Evolutionary conservation across 1,284 basidiomycete genomes (phyloP).

Genomic region (Austroboletus novae-zelandiae): DNA sequence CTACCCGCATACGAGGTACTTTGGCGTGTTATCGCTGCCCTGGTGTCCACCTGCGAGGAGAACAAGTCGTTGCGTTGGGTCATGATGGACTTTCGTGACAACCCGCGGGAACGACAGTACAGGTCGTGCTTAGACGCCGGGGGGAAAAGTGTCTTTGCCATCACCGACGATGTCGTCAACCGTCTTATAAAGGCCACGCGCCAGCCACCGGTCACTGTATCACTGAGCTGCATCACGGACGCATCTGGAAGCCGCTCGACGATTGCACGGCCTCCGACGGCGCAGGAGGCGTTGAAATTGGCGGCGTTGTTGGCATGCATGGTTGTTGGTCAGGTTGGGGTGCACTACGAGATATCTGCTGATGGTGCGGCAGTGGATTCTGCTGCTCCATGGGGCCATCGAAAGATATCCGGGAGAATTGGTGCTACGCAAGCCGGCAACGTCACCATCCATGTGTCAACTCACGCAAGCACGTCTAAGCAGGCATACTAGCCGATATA

Average conservation of each 20-base stretch:
- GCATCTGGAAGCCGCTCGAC: neutral
- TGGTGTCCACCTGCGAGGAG: constrained; percentile 32
- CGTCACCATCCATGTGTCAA: neutral
- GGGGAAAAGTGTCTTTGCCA: constrained; percentile 36
- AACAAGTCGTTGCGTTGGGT: constrained; percentile 27
- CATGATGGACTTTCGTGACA: constrained; percentile 39
- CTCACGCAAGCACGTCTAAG: constrained; percentile 8
- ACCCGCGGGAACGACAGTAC: constrained; percentile 39
- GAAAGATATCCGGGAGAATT: constrained; percentile 15
- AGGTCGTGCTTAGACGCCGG: constrained; percentile 5
- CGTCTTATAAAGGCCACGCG: constrained; percentile 47
- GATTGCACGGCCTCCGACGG: constrained; percentile 38
- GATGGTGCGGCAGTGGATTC: neutral
- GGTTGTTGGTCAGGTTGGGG: constrained; percentile 36
- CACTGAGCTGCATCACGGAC: constrained; percentile 13
- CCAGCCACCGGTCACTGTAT: constrained; percentile 33
- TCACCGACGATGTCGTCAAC: constrained; percentile 45
- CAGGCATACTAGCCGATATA: constrained; percentile 9
- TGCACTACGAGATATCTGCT: constrained; percentile 30
- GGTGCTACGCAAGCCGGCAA: neutral
- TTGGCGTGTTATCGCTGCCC: constrained; percentile 56
- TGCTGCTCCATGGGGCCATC: constrained; percentile 19
- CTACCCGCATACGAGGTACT: constrained; percentile 60
- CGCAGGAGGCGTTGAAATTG: constrained; percentile 47
- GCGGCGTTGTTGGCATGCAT: constrained; percentile 44